Percentiles rank a stretch among this genome's conserved stretches.
These are phyloP conservation scores for Fraxinus nigra DNA, from an alignment of 305 asterid species.

Conservation along the genomic window DNA sequence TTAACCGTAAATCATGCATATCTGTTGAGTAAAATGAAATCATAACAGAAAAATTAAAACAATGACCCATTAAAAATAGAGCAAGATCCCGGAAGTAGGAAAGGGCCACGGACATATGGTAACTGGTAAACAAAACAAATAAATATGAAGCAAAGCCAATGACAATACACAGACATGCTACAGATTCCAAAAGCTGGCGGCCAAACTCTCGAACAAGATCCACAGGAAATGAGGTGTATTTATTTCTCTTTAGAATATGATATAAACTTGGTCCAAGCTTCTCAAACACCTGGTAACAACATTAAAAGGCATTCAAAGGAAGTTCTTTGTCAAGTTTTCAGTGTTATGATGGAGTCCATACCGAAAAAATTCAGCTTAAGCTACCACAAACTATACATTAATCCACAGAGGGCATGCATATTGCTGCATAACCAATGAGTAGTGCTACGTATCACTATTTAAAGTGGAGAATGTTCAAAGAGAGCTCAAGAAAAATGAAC, in stretches of 20 bases:
- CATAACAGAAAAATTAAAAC: constrained; percentile 18
- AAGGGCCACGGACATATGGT: constrained; percentile 23
- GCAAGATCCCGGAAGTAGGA: constrained; percentile 24
- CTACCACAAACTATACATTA: constrained; percentile 17
- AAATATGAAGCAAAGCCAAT: constrained; percentile 38
- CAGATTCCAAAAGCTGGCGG: constrained; percentile 98
- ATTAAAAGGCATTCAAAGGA: constrained; percentile 49
- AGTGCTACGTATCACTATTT: not conserved
- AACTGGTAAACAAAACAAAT: constrained; percentile 30
- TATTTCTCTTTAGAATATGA: constrained; percentile 94
- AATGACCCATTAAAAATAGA: constrained; percentile 19
- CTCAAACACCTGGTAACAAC: constrained; percentile 97
- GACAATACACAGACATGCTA: constrained; percentile 85
- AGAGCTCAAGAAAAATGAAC: constrained; percentile 13
- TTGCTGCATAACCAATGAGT: not conserved
- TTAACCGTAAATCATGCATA: constrained; percentile 55
- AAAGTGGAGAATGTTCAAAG: not conserved
- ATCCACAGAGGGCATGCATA: not conserved
- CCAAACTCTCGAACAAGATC: constrained; percentile 99
- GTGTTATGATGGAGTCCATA: constrained; percentile 25
- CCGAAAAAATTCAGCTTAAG: constrained; percentile 21
- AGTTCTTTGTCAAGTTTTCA: constrained; percentile 36
- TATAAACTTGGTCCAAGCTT: constrained; percentile 99
- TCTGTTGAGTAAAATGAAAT: constrained; percentile 36
- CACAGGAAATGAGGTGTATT: constrained; percentile 85